These are phyloP conservation scores for Bipolaris bicolor DNA, from an alignment of 2,329 filamentous ascomycete genomes.

Conservation along the genomic window DNA sequence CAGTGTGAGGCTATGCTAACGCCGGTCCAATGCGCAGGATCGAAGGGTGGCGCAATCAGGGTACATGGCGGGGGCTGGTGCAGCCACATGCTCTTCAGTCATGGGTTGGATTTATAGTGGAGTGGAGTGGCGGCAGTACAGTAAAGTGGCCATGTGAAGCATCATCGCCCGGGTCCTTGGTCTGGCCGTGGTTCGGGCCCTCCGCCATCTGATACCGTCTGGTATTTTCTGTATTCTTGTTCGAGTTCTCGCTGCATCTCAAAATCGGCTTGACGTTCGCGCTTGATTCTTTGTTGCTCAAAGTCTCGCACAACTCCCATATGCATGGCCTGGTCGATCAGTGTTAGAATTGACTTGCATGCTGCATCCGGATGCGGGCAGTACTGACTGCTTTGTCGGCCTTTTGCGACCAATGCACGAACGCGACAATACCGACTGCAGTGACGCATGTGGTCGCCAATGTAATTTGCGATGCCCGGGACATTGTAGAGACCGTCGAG, in stretches of 20 bases:
- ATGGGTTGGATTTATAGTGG: neutral
- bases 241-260: conserved; percentile 87
- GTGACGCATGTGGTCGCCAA: conserved; percentile 77
- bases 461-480: conserved; percentile 85
- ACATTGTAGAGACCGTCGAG: conserved; percentile 65
- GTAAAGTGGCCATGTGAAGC: neutral
- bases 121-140: neutral
- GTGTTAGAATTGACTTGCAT: conserved; percentile 25
- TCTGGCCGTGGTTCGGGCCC: conserved; percentile 35
- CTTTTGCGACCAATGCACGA: conserved; percentile 90
- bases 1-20: conserved; percentile 12
- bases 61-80: conserved; percentile 14
- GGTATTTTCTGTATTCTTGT: conserved; percentile 86
- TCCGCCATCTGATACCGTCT: conserved; percentile 67
- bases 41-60: conserved; percentile 20
- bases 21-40: conserved; percentile 9
- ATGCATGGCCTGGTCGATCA: conserved; percentile 82
- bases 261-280: conserved; percentile 91
- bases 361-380: conserved; percentile 9
- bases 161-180: conserved; percentile 17
- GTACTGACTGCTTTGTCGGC: conserved; percentile 76
- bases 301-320: conserved; percentile 91
- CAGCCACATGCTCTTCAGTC: conserved; percentile 5
- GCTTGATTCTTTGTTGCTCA: conserved; percentile 89
- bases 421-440: conserved; percentile 75